Percentiles rank a stretch among this genome's conserved stretches.
These are phyloP conservation scores for Boletellus ananas DNA, from an alignment of 768 basidiomycete species.

Conservation along the genomic window DNA sequence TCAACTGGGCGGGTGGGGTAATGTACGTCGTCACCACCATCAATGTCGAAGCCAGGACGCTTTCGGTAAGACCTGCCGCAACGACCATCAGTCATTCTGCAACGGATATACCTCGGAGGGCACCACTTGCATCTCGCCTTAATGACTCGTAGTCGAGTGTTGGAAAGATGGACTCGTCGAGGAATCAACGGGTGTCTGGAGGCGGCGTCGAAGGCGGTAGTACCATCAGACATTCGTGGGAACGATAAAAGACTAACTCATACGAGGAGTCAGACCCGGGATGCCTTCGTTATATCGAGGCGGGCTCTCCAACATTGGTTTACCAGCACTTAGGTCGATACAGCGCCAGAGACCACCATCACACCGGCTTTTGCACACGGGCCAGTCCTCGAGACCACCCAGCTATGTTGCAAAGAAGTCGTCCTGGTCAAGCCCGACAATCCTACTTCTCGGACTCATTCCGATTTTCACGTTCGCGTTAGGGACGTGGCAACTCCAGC, in stretches of 20 bases:
- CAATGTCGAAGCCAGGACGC: constrained; percentile 57
- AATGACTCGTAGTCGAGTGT: constrained; percentile 3
- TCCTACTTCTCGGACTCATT: constrained; percentile 76
- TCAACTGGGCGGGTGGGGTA: constrained; percentile 97
- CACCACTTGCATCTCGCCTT: constrained; percentile 26
- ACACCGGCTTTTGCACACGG: constrained; percentile 16
- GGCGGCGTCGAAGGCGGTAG: constrained; percentile 8
- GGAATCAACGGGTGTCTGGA: not conserved
- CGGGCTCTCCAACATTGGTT: constrained; percentile 5
- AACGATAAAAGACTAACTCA: constrained; percentile 1
- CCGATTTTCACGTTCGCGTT: constrained; percentile 88
- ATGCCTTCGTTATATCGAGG: constrained; percentile 22
- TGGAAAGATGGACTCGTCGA: not conserved
- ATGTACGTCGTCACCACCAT: constrained; percentile 72
- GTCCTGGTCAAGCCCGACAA: constrained; percentile 63
- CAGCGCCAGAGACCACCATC: constrained; percentile 4
- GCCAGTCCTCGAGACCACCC: constrained; percentile 23
- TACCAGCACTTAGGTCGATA: constrained; percentile 6
- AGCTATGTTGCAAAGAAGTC: constrained; percentile 57
- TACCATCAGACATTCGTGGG: constrained; percentile 18
- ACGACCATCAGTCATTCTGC: constrained; percentile 7
- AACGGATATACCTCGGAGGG: not conserved
- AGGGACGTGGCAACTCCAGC: constrained; percentile 91
- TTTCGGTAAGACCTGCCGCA: constrained; percentile 31
- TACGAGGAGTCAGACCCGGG: not conserved